phyloP scores from a whole-genome alignment of 1,284 basidiomycete genomes.

The Irpex sp. region DNA sequence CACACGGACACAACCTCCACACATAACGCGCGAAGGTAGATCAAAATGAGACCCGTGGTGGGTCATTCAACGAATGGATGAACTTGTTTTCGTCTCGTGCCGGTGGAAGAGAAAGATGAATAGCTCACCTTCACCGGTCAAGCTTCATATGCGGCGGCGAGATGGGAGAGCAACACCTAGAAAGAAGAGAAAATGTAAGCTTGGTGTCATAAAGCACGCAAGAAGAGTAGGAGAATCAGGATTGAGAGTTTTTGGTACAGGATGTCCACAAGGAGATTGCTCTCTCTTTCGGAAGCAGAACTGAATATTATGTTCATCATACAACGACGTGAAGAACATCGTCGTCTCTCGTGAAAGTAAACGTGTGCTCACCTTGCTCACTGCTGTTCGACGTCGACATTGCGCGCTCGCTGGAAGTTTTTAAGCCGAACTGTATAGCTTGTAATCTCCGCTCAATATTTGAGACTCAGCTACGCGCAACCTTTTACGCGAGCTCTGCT shows the following conservation, averaged over 20 bases:
- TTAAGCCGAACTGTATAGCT: slow-evolving; percentile 28
- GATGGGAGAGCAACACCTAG: not conserved
- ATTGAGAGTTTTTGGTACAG: slow-evolving; percentile 54
- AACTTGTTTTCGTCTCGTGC: slow-evolving; percentile 65
- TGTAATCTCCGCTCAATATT: slow-evolving; percentile 20
- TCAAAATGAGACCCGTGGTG: slow-evolving; percentile 29
- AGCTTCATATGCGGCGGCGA: not conserved
- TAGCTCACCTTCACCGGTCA: slow-evolving; percentile 20
- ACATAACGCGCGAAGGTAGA: slow-evolving; percentile 29
- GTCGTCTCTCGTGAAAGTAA: not conserved
- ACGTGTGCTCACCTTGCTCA: slow-evolving; percentile 21
- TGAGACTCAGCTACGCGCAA: slow-evolving; percentile 6
- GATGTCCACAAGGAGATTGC: slow-evolving; percentile 68
- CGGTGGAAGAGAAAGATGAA: slow-evolving; percentile 5
- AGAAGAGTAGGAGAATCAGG: slow-evolving; percentile 19
- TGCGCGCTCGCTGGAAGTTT: slow-evolving; percentile 4
- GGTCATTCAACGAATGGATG: slow-evolving; percentile 78
- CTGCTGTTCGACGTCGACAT: too few relatives aligned
- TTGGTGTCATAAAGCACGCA: slow-evolving; percentile 2
- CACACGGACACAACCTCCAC: slow-evolving; percentile 31
- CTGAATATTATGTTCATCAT: slow-evolving; percentile 63
- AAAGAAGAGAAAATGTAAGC: not conserved
- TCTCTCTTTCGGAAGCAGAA: slow-evolving; percentile 81
- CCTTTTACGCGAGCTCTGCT: not conserved
- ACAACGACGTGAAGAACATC: slow-evolving; percentile 15